Percentiles rank a stretch among this genome's conserved stretches.
Conservation (phyloP, 83 land plant genomes). For the Isoetes engelmannii region DNA sequence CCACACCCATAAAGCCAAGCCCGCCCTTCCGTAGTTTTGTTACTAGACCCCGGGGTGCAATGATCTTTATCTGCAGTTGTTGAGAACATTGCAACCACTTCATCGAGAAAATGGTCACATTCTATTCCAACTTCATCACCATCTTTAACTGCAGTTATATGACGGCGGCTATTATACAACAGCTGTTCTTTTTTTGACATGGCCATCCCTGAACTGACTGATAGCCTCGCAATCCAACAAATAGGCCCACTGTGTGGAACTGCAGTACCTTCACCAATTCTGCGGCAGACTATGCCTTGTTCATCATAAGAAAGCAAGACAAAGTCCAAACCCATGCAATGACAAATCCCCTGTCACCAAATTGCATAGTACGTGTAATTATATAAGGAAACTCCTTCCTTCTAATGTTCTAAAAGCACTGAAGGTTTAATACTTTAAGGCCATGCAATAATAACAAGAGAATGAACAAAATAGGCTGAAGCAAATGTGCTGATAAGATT, state of each 20-base stretch:
- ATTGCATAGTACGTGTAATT: neutral
- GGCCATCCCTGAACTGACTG: slow-evolving; percentile 34
- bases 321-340: slow-evolving; percentile 55
- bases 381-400: neutral
- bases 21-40: slow-evolving; percentile 52
- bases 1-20: slow-evolving; percentile 80
- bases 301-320: slow-evolving; percentile 78
- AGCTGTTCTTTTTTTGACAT: slow-evolving; percentile 49
- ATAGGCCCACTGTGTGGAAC: slow-evolving; percentile 43
- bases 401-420: neutral
- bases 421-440: too few relatives aligned
- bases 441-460: too few relatives aligned
- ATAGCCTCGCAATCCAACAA: slow-evolving; percentile 58
- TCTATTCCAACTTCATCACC: neutral
- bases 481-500: neutral
- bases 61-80: slow-evolving; percentile 32
- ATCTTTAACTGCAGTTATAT: slow-evolving; percentile 16
- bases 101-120: neutral
- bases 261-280: slow-evolving; percentile 44
- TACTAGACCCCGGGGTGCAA: slow-evolving; percentile 12
- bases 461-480: too few relatives aligned
- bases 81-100: too few relatives aligned
- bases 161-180: slow-evolving; percentile 42
- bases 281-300: slow-evolving; percentile 59
- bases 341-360: slow-evolving; percentile 60